phyloP scores from a whole-genome alignment of 176 grass and related monocot genomes.

The Calamus simplicifolius region DNA sequence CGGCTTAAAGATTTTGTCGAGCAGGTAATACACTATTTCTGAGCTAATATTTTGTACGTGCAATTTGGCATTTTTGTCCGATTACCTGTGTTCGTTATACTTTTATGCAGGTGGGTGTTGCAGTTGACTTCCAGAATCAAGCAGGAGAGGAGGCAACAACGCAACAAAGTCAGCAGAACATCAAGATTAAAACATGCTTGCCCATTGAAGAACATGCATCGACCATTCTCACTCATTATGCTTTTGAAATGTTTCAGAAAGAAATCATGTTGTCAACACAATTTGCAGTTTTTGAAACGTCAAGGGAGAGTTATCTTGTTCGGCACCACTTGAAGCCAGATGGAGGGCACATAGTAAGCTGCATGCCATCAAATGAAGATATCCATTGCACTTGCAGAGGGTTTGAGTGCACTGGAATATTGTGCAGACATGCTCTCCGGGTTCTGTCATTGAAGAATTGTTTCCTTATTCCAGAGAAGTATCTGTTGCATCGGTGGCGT shows the following conservation, averaged over 20 bases:
- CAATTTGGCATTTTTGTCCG: too few species aligned
- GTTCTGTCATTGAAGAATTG: slow-evolving; percentile 49
- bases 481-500: slow-evolving; percentile 29
- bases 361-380: slow-evolving; percentile 27
- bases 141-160: slow-evolving; percentile 34
- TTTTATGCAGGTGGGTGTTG: slow-evolving; percentile 31
- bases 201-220: slow-evolving; percentile 47
- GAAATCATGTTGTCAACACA: slow-evolving; percentile 38
- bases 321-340: slow-evolving; percentile 32
- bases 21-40: slow-evolving; percentile 21
- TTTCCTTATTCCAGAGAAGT: slow-evolving; percentile 34
- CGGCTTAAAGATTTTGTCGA: slow-evolving; percentile 46
- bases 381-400: slow-evolving; percentile 41
- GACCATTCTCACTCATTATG: slow-evolving; percentile 27
- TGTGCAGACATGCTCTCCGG: slow-evolving; percentile 38
- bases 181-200: slow-evolving; percentile 42
- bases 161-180: slow-evolving; percentile 26
- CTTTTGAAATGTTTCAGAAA: slow-evolving; percentile 41
- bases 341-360: slow-evolving; percentile 30
- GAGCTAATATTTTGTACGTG: too few species aligned
- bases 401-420: slow-evolving; percentile 31
- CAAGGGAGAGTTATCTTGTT: slow-evolving; percentile 32
- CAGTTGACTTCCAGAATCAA: slow-evolving; percentile 49
- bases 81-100: too few species aligned
- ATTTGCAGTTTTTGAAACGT: slow-evolving; percentile 39